Conservation (phyloP, 1,284 basidiomycete species). For the Trichosporon ovoides region DNA sequence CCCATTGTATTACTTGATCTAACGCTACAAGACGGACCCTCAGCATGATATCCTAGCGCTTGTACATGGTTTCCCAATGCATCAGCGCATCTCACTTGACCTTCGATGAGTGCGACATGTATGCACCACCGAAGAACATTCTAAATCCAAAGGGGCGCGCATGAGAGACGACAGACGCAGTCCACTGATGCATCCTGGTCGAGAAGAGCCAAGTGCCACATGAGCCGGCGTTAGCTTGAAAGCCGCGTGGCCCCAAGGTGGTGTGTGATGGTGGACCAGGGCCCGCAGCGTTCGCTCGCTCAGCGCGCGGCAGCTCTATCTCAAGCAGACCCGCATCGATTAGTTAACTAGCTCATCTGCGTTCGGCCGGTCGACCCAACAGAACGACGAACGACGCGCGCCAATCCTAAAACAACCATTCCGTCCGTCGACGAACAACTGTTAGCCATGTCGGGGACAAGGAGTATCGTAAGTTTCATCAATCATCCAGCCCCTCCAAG, state of each 20-base stretch:
- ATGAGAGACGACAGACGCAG: too few species aligned
- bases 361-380: not conserved
- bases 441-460: conserved; percentile 22
- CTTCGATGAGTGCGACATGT: too few species aligned
- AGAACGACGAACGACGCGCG: not conserved
- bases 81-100: too few species aligned
- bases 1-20: too few species aligned
- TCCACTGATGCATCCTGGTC: not conserved
- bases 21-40: too few species aligned
- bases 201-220: not conserved
- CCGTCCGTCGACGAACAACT: conserved; percentile 15
- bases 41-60: too few species aligned
- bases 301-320: not conserved
- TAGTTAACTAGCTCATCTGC: not conserved
- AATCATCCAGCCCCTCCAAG: too few species aligned
- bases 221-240: conserved; percentile 3
- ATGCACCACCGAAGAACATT: too few species aligned
- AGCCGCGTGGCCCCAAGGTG: not conserved
- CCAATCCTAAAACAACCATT: not conserved
- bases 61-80: too few species aligned
- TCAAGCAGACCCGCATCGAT: conserved; percentile 1
- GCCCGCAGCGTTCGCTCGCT: too few species aligned
- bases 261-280: too few species aligned
- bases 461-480: conserved; percentile 36
- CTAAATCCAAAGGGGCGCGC: too few species aligned